Percentiles rank a stretch among this genome's conserved stretches.
Conservation (phyloP, 768 basidiomycete species). For the Cystobasidiopsis lactophilus region DNA sequence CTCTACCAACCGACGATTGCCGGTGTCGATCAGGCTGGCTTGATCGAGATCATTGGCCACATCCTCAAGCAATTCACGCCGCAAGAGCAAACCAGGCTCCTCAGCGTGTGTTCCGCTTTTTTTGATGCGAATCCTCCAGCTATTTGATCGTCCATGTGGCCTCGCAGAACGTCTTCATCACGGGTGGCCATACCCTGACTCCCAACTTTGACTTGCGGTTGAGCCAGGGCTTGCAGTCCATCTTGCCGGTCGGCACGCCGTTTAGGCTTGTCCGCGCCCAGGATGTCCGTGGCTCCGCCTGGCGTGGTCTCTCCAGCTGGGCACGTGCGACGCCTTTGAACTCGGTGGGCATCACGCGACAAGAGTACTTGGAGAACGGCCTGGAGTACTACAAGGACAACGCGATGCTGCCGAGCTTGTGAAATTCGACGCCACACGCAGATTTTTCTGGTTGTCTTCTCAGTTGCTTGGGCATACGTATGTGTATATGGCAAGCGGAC, state of each 20-base stretch:
- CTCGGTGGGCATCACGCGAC: slow-evolving; percentile 40
- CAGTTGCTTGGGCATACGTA: no score
- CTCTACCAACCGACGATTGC: slow-evolving; percentile 88
- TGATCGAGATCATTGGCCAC: slow-evolving; percentile 76
- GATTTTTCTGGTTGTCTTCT: no score
- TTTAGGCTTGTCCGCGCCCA: slow-evolving; percentile 41
- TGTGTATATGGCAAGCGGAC: no score
- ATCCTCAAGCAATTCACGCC: slow-evolving; percentile 51
- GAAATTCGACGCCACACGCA: no score
- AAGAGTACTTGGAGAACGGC: slow-evolving; percentile 78
- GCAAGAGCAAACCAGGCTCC: slow-evolving; percentile 45
- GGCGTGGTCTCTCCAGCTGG: slow-evolving; percentile 72
- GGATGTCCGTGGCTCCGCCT: slow-evolving; percentile 55
- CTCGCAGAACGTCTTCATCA: slow-evolving; percentile 62
- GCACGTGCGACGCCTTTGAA: slow-evolving; percentile 33
- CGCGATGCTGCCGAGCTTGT: slow-evolving; percentile 39
- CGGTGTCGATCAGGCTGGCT: slow-evolving; percentile 77
- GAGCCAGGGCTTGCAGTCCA: slow-evolving; percentile 50
- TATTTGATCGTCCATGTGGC: neutral
- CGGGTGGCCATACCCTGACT: slow-evolving; percentile 57
- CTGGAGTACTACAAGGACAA: slow-evolving; percentile 67
- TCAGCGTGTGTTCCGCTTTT: slow-evolving; percentile 35
- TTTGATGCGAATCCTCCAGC: neutral
- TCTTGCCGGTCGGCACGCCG: slow-evolving; percentile 60
- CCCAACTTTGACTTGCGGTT: slow-evolving; percentile 48